Evolutionary conservation across 2,329 filamentous ascomycete species (phyloP), one percentile per base, ranked within the genome.

Genomic region (Lojkania enalia): DNA sequence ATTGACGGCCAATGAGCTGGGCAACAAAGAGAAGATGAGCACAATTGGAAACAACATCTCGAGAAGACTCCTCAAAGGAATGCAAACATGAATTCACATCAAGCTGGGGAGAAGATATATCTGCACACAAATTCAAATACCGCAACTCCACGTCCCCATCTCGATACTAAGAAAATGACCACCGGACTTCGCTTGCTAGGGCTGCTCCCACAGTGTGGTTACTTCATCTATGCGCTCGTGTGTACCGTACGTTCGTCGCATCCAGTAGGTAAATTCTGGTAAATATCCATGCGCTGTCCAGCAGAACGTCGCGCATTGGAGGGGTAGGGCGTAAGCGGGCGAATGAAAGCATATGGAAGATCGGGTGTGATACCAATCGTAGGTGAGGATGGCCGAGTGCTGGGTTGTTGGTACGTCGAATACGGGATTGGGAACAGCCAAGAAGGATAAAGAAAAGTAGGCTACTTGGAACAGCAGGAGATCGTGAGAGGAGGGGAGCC

Each of bases 1-100:
- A 20, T 64, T 57, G 37, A 54, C 6, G 3, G 54, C 55, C 7
- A 45, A 14, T 14, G 25, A 21, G 18, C 16, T 16, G 20, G 35
- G 30, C 12, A 12, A 16, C 15, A 30, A 48, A 15, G 19, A 23
- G 13, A 36, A 5, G n/a, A 47, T 13, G n/a, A 49, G 23, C 19
- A 46, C 14, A 12, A 40, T 15, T 5, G 18, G 35, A 21, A 45
- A 27, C 9, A 48, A 35, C 46, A 48, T 54, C 4, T 29, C 31
- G n/a, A 29, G 11, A 20, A 16, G 9, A 9, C 15, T 5, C n/a
- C 11, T 32, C 15, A 20, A 23, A 5, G 16, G 35, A 23, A 16
- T 13, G 14, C 21, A 12, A 44, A 35, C 3, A 25, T 5, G 7
- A 14, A 23, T 31, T 6, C 18, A 35, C 15, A 9, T 25, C 16